Conservation (phyloP, 352 stramenopile genomes). For the Phytophthora lateralis region DNA sequence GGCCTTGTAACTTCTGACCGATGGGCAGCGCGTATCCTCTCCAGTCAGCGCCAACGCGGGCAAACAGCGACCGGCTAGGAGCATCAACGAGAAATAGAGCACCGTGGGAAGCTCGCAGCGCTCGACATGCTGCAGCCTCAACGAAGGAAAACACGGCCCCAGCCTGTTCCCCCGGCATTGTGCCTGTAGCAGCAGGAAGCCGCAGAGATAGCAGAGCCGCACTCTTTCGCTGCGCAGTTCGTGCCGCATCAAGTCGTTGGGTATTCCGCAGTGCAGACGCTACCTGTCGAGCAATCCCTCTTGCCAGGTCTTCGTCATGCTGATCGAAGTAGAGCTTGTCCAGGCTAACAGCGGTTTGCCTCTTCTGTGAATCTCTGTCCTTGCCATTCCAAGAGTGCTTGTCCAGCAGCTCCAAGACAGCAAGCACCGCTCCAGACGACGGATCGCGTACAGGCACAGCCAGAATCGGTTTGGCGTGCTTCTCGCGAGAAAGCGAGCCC, state of each 20-base stretch:
- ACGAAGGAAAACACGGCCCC: slow-evolving; percentile 36
- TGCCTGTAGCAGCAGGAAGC: slow-evolving; percentile 34
- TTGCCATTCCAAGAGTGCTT: slow-evolving; percentile 28
- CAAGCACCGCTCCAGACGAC: slow-evolving; percentile 58
- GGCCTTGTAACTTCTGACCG: slow-evolving; percentile 69
- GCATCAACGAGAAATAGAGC: slow-evolving; percentile 84
- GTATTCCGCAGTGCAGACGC: slow-evolving; percentile 75
- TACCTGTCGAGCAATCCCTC: slow-evolving; percentile 68
- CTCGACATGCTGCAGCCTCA: slow-evolving; percentile 36
- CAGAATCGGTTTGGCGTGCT: slow-evolving; percentile 57
- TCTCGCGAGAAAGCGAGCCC: slow-evolving; percentile 23
- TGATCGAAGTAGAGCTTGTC: slow-evolving; percentile 76
- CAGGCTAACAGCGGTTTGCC: slow-evolving; percentile 5
- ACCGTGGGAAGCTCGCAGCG: slow-evolving; percentile 44
- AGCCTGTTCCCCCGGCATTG: slow-evolving; percentile 38
- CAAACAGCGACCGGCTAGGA: slow-evolving; percentile 69
- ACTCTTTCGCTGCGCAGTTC: slow-evolving; percentile 62
- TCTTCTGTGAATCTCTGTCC: background rate
- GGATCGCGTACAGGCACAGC: slow-evolving; percentile 84
- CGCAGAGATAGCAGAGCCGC: slow-evolving; percentile 59
- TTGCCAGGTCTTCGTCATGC: slow-evolving; percentile 68
- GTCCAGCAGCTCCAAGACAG: slow-evolving; percentile 71
- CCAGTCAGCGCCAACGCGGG: slow-evolving; percentile 65
- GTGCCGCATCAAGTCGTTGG: slow-evolving; percentile 62
- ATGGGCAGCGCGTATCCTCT: slow-evolving; percentile 75